Evolutionary conservation across 2,329 filamentous ascomycete species (phyloP), one percentile per base, ranked within the genome.

Genomic region (Ploettnerulaceae sp.): DNA sequence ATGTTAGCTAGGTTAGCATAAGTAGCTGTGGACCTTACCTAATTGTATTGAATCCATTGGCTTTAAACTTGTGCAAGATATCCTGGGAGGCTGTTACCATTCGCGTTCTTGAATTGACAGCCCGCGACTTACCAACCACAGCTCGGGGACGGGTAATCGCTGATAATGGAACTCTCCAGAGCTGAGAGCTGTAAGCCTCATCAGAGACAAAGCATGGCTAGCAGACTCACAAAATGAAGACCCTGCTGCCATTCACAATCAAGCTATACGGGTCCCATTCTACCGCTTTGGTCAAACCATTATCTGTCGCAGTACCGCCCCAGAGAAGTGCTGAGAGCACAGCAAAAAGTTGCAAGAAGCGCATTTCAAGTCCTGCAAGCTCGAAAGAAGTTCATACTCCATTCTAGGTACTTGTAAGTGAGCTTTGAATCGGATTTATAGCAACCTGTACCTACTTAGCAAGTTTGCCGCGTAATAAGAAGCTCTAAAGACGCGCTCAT

Each of bases 201-300:
- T n/a, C n/a, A 41, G 49, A 39, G 24, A 2, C 29, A 18, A 11
- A 12, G 5, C 7, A 22, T 17, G 5, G 4, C 7, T 3, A 21
- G 24, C 3, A 2, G 11, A 51, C 58, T 45, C 51, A 66, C 61
- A 71, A 72, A 21, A 76, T 64, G 36, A 73, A 71, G 3, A 74
- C 57, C 20, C 73, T 66, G 47, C 70, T 66, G 28, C 71, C 71
- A 47, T 75, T 73, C 52, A 77, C 63, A 3, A 66, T 64, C 20
- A 77, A 63, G 45, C 71, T 75, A 52, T 75, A 74, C 33, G 68
- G 63, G 52, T 77, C 74, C 75, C 74, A 77, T 3, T 67, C 64
- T 3, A 77, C 74, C 1, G 66, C 58, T 14, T 69, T 65, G 8
- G 65, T 68, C 44, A 70, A 64, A 25, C 65, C 67, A 57, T 72